Percentiles rank a stretch among this genome's conserved stretches.
Evolutionary conservation across 2,329 filamentous ascomycete genomes (phyloP).

Genomic region (Exophiala oligosperma): DNA sequence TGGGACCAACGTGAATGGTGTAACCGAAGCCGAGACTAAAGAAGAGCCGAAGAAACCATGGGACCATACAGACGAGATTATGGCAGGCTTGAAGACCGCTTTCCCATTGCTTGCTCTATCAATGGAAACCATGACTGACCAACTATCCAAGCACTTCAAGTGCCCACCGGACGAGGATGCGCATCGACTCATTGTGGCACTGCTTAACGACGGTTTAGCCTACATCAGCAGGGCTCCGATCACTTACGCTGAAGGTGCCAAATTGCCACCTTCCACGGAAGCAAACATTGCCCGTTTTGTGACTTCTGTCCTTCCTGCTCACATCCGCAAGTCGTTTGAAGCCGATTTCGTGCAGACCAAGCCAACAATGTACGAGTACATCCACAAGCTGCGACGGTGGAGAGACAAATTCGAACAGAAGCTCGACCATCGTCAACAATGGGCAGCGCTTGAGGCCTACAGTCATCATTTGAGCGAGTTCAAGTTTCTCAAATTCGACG

Average conservation of each 20-base stretch:
- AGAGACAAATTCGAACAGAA: constrained; percentile 98
- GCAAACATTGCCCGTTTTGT: constrained; percentile 96
- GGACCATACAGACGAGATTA: constrained; percentile 95
- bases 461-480: constrained; percentile 95
- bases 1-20: constrained; percentile 18
- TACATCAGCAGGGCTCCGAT: constrained; percentile 86
- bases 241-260: constrained; percentile 86
- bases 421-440: constrained; percentile 77
- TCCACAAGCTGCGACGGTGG: constrained; percentile 93
- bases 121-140: constrained; percentile 99
- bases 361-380: constrained; percentile 98
- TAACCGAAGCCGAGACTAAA: constrained; percentile 22
- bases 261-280: constrained; percentile 85
- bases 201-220: constrained; percentile 91
- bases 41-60: constrained; percentile 73
- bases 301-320: constrained; percentile 88
- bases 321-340: constrained; percentile 96
- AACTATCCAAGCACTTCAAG: constrained; percentile 99
- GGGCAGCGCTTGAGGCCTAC: constrained; percentile 76
- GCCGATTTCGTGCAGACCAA: constrained; percentile 95
- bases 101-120: constrained; percentile 94
- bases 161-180: constrained; percentile 98
- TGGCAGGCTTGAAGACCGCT: constrained; percentile 91
- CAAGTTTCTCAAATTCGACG: constrained; percentile 95
- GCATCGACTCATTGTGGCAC: constrained; percentile 92